These are phyloP conservation scores for Erigeron philadelphicus DNA, from an alignment of 140 eudicot genomes.

Conservation along the genomic window DNA sequence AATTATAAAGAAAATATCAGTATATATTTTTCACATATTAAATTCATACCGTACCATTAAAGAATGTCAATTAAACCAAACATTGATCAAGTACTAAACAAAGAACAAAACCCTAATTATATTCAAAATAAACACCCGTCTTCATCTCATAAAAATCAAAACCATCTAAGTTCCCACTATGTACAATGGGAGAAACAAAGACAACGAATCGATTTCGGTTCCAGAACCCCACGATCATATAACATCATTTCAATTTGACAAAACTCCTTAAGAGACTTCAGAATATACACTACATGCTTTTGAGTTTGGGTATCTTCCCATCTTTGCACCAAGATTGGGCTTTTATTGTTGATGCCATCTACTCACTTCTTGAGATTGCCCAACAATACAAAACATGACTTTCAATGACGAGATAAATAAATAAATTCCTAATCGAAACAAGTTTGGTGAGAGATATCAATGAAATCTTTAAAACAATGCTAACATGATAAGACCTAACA, in stretches of 20 bases:
- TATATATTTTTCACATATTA: too few species aligned
- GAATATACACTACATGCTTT: background rate
- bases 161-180: background rate
- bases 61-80: too few species aligned
- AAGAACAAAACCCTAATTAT: background rate
- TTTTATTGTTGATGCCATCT: background rate
- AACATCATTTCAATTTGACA: background rate
- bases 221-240: background rate
- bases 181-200: too few species aligned
- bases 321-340: background rate
- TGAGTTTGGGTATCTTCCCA: background rate
- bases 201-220: background rate
- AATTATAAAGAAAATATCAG: too few species aligned
- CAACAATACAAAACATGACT: background rate
- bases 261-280: background rate
- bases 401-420: background rate
- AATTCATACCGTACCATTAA: too few species aligned
- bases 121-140: background rate
- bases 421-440: background rate
- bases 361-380: background rate
- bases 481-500: constrained; percentile 30
- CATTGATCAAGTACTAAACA: too few species aligned
- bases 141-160: too few species aligned
- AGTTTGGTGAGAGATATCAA: constrained; percentile 1
- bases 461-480: constrained; percentile 9